Base-by-base conservation (phyloP, 345 rosid species). In the Aethionema arabicum region DNA sequence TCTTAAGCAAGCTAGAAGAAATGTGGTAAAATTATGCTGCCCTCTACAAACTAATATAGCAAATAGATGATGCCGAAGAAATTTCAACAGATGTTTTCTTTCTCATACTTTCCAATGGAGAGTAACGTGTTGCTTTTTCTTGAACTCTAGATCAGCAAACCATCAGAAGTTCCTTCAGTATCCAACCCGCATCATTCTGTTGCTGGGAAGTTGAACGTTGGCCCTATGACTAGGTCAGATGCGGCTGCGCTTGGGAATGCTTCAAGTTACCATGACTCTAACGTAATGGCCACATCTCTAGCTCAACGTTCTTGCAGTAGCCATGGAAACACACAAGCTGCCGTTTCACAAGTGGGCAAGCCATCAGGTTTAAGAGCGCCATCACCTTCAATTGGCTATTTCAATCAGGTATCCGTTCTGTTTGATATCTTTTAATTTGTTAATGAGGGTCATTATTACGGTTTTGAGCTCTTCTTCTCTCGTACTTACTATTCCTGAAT, bases 291-390 rank as follows among this genome's bases (percentile, higher is more conserved):
- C 56, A 35, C 56, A 55, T 60, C 83, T 54, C 51, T 73, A 63
- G 68, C 79, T 51, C 74, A 74, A 66, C 76, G 55, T 56, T 50
- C 59, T 74, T 44, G 40, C 59, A 30, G 8, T 45, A 52, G 42
- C 39, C 52, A 55, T 57, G 78, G 52, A 50, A 70, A 54, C 58
- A 61, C 16, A 60, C 83, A 54, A 67, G 7, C 27, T 47, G 45
- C 74, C 59, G 74, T 73, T 60, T 54, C 69, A 8, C 84, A 52
- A 74, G 37, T 46, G 31, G 77, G 77, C 52, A 87, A 87, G 71
- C 83, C 91, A 68, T 83, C 97, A 53, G 91, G 99, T 59, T 79
- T 92, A 75, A 83, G 96, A 75, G 76, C 67, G 85, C 99, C 97
- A 52, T 85, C 91, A 33, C 97, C 99, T 46, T 90, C 99, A 52